Evolutionary conservation across 345 rosid species (phyloP), one percentile per base, ranked within the genome.

Genomic region (Pistacia integerrima): DNA sequence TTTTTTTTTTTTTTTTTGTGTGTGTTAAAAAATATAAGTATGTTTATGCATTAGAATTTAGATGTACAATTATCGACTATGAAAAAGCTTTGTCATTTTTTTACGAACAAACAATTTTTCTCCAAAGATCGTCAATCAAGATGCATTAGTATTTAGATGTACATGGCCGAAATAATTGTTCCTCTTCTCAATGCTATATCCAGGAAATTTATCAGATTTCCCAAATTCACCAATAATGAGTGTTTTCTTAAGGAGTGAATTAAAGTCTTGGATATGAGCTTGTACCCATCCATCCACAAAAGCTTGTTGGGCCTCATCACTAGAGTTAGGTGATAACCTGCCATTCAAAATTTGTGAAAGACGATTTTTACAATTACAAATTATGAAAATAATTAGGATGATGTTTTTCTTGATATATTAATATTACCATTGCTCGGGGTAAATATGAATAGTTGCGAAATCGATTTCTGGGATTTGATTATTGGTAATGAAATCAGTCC

Each of bases 401-500:
- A 54, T 3, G 46, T 8, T 54, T 14, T 51, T 12, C 55, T 1
- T 51, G 55, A 54, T 16, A n/a, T 46, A 48, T 22, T 22, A 22
- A 22, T 22, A 22, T 61, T 89, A 92, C 98, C 97, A 92, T 35
- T 80, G 78, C 52, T 94, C 98, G 0, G 97, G 91, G 72, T 94
- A 92, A 55, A 90, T 36, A 75, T 94, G 97, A 57, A 91, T 84
- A 12, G 97, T 91, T 66, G 92, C 83, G 72, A 92, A 92, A 81
- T 94, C 97, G 30, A 94, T 75, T 0, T 82, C 80, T 2, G 85
- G 79, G 44, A 92, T 75, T 70, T 82, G 90, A 81, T 90, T 88
- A 79, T 88, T 88, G 72, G 87, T 59, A 64, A 91, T 85, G 81
- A 91, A 92, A 82, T 94, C 93, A 55, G 98, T 82, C 38, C 98